Percentiles rank a stretch among this genome's conserved stretches.
Conservation (phyloP, 345 rosid genomes). For the Camelina laxa region DNA sequence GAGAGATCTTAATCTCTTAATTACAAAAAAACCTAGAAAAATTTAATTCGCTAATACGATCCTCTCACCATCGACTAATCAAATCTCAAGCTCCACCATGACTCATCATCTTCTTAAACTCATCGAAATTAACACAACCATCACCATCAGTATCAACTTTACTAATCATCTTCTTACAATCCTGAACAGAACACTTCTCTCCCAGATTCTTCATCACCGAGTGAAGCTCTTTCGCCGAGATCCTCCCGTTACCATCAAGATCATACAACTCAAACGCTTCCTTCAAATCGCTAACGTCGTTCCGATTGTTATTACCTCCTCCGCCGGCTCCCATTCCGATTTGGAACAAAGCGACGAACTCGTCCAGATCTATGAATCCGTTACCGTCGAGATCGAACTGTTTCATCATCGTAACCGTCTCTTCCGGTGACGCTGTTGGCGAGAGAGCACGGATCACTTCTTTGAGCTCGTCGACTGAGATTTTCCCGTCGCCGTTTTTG, state of each 20-base stretch:
- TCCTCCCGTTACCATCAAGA: constrained; percentile 76
- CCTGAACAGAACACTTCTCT: constrained; percentile 65
- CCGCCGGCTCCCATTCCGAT: constrained; percentile 21
- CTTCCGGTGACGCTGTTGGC: constrained; percentile 56
- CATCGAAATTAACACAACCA: constrained; percentile 88
- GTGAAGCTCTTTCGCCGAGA: constrained; percentile 77
- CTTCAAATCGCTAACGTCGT: constrained; percentile 55
- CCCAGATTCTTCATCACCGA: constrained; percentile 79
- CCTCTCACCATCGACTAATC: too few species aligned
- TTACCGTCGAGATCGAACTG: constrained; percentile 92
- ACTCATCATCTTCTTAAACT: constrained; percentile 92
- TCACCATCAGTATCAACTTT: constrained; percentile 93
- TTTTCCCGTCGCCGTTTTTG: constrained; percentile 90
- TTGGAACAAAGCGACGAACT: constrained; percentile 58
- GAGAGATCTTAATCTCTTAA: background rate
- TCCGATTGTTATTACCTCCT: background rate
- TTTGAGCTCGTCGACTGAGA: constrained; percentile 72
- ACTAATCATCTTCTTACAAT: constrained; percentile 82
- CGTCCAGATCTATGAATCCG: constrained; percentile 78
- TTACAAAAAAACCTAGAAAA: constrained; percentile 5
- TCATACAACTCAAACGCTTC: constrained; percentile 94
- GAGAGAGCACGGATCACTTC: constrained; percentile 59
- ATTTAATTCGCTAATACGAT: background rate
- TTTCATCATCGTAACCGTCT: constrained; percentile 61
- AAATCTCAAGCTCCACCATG: constrained; percentile 8